phyloP scores from a whole-genome alignment of 176 grass and related monocot species.

The Eleusine coracana region DNA sequence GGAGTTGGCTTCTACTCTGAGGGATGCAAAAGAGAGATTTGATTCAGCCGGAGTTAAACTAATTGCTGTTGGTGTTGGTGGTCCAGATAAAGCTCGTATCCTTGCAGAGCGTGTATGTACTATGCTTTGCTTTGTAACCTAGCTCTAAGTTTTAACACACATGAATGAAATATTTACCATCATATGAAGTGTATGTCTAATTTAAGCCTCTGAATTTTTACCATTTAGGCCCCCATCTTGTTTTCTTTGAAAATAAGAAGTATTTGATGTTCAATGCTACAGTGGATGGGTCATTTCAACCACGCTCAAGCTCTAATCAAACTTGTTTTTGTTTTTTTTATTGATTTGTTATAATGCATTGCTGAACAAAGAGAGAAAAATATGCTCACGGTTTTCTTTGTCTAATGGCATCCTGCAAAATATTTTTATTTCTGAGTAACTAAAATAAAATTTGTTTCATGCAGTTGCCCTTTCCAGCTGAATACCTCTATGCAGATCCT shows the following conservation, averaged over 20 bases:
- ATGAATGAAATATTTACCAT: not conserved
- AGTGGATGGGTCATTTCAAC: not conserved
- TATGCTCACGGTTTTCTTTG: not conserved
- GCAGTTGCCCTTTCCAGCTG: conserved; percentile 90
- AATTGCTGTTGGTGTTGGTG: conserved; percentile 75
- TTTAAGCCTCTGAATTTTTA: not conserved
- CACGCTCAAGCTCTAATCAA: not conserved
- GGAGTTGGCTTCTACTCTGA: conserved; percentile 79
- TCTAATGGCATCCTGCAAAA: not conserved
- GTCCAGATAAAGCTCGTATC: conserved; percentile 69
- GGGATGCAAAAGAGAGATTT: conserved; percentile 68
- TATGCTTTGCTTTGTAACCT: not conserved
- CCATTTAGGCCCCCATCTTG: not conserved
- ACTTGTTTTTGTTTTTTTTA: not conserved
- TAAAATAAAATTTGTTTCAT: conserved; percentile 26
- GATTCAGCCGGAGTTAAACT: conserved; percentile 70
- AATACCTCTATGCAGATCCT: conserved; percentile 87
- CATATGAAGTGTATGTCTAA: conserved; percentile 1
- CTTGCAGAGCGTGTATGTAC: conserved; percentile 66
- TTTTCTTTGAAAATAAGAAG: not conserved
- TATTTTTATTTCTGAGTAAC: not conserved
- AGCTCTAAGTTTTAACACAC: not conserved
- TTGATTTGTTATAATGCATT: not conserved
- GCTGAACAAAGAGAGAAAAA: not conserved
- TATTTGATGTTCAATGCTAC: not conserved